These are phyloP conservation scores for Globisporangium takayamanum DNA, from an alignment of 352 stramenopile species.

Conservation along the genomic window DNA sequence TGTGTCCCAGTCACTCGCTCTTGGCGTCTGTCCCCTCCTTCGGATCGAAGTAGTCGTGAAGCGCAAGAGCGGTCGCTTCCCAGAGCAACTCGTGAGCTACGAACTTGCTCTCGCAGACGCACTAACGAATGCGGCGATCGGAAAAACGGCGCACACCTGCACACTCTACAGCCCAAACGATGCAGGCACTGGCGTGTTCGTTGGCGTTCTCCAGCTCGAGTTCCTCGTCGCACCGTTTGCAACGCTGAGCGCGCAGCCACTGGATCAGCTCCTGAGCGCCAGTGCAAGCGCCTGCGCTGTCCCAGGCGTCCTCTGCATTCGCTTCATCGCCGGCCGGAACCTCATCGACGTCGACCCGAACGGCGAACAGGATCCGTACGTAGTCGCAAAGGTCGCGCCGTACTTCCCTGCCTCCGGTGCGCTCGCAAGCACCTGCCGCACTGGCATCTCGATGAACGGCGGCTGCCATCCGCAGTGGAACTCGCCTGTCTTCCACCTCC, in stretches of 20 bases:
- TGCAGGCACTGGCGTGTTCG: neutral
- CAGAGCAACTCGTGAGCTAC: conserved; percentile 16
- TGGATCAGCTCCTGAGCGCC: neutral
- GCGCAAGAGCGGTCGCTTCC: conserved; percentile 21
- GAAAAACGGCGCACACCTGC: conserved; percentile 14
- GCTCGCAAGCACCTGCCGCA: conserved; percentile 23
- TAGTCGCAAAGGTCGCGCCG: conserved; percentile 22
- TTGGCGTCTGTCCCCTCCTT: conserved; percentile 28
- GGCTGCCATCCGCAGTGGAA: conserved; percentile 48
- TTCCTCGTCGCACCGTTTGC: neutral
- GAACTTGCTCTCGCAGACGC: conserved; percentile 20
- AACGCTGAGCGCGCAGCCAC: neutral
- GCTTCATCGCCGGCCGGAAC: conserved; percentile 36
- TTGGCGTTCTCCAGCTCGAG: conserved; percentile 17
- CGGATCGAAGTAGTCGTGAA: conserved; percentile 27
- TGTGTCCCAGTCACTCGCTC: conserved; percentile 13
- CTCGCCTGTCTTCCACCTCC: conserved; percentile 29
- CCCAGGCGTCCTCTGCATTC: conserved; percentile 30
- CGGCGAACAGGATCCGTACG: conserved; percentile 49
- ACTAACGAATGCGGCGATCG: neutral
- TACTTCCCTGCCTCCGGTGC: conserved; percentile 2
- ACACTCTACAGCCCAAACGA: conserved; percentile 11
- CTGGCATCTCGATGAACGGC: conserved; percentile 36
- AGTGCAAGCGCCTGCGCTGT: neutral
- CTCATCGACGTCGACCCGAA: conserved; percentile 38